phyloP scores from a whole-genome alignment of 805 yeast genomes.

The Hanseniaspora valbyensis region DNA sequence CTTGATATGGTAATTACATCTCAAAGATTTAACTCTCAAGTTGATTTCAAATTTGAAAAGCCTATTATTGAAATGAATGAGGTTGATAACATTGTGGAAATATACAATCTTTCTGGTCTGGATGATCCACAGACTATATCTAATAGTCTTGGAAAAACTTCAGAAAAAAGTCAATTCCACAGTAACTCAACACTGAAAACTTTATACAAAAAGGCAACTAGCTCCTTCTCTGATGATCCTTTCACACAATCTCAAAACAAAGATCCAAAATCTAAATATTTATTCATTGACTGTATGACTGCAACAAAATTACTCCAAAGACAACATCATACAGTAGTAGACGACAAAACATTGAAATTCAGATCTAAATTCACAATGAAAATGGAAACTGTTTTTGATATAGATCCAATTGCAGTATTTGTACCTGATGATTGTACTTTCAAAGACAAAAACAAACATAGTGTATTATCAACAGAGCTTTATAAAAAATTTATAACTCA shows the following conservation, averaged over 20 bases:
- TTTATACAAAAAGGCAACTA: not conserved
- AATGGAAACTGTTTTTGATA: not conserved
- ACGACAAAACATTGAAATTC: not conserved
- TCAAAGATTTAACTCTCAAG: not conserved
- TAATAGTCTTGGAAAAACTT: not conserved
- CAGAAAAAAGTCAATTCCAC: not conserved
- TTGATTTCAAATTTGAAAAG: not conserved
- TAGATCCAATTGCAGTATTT: not conserved
- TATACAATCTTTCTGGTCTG: not conserved
- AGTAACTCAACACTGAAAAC: not conserved
- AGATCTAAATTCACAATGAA: conserved; percentile 10
- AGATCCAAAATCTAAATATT: not conserved
- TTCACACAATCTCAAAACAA: not conserved
- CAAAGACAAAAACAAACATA: not conserved
- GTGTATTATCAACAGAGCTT: not conserved
- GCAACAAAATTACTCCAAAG: not conserved
- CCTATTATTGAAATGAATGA: not conserved
- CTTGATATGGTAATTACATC: not conserved
- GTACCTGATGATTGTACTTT: not conserved
- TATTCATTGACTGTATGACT: not conserved
- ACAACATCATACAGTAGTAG: not conserved
- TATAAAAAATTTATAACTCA: not conserved
- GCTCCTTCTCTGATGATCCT: not conserved
- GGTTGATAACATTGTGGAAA: not conserved
- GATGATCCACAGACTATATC: not conserved